Evolutionary conservation across 768 basidiomycete genomes (phyloP).

Genomic region (Clathrus columnatus): DNA sequence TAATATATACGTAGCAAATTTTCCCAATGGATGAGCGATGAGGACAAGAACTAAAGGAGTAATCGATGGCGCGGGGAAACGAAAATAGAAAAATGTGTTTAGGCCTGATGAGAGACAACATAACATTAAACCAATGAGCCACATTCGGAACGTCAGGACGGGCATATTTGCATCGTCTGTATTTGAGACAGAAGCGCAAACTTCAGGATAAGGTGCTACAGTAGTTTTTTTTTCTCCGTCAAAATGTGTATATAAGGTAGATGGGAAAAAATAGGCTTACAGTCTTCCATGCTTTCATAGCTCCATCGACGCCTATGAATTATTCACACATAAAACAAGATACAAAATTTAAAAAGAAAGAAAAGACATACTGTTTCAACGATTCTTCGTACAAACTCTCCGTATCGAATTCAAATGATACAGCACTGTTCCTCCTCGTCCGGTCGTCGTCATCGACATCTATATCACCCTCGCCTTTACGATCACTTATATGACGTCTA

Average conservation of each 20-base stretch:
- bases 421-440: not conserved
- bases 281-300: not conserved
- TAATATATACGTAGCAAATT: slow-evolving; percentile 28
- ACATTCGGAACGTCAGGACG: slow-evolving; percentile 33
- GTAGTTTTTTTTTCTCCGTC: not conserved
- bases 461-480: not conserved
- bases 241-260: not conserved
- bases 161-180: slow-evolving; percentile 44
- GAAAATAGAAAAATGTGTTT: slow-evolving; percentile 37
- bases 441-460: not conserved
- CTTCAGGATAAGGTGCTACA: slow-evolving; percentile 32
- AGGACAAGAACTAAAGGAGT: slow-evolving; percentile 32
- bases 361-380: slow-evolving; percentile 2
- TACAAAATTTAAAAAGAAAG: no score
- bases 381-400: not conserved
- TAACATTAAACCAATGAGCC: slow-evolving; percentile 32
- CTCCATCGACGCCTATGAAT: not conserved
- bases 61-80: slow-evolving; percentile 33
- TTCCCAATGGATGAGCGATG: slow-evolving; percentile 34
- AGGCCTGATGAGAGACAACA: slow-evolving; percentile 25
- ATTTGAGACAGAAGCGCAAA: slow-evolving; percentile 38
- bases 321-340: no score
- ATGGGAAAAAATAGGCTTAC: not conserved
- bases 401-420: not conserved
- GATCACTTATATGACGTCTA: no score